phyloP scores from a whole-genome alignment of 2,329 filamentous ascomycete species.

The Ophiostoma sp. region DNA sequence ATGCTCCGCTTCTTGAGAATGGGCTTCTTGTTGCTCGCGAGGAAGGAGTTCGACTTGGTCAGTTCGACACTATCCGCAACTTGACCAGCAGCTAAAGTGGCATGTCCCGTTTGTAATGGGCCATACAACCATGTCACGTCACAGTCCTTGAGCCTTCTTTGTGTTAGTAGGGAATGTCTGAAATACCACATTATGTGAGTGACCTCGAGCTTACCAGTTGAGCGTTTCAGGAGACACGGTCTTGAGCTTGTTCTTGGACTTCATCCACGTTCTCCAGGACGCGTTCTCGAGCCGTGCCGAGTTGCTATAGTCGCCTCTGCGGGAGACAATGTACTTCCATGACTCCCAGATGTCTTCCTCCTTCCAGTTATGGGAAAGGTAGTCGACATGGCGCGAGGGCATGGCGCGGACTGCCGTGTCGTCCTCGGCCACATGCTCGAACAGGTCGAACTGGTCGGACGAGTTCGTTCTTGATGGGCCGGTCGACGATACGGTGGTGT shows the following conservation, averaged over 20 bases:
- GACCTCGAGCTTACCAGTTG: conserved; percentile 70
- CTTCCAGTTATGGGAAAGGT: conserved; percentile 87
- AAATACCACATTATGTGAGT: background rate
- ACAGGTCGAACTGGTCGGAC: conserved; percentile 50
- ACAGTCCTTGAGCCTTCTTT: conserved; percentile 88
- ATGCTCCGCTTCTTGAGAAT: conserved; percentile 96
- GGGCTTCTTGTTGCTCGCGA: conserved; percentile 73
- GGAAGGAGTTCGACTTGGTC: conserved; percentile 62
- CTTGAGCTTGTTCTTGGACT: conserved; percentile 80
- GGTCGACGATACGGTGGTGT: conserved; percentile 54
- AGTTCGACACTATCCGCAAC: conserved; percentile 44
- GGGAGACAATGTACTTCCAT: conserved; percentile 88
- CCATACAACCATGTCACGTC: conserved; percentile 98
- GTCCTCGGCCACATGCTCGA: conserved; percentile 66
- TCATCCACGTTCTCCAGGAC: conserved; percentile 96
- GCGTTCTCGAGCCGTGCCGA: conserved; percentile 86
- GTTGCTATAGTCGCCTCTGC: conserved; percentile 76
- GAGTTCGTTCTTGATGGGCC: conserved; percentile 58
- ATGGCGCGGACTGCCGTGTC: conserved; percentile 73
- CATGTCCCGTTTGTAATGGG: conserved; percentile 74
- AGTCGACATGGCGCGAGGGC: conserved; percentile 90
- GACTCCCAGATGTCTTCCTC: conserved; percentile 98
- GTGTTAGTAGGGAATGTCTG: conserved; percentile 34
- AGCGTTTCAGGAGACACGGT: conserved; percentile 89
- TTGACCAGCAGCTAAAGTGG: conserved; percentile 52